Base-by-base conservation (phyloP, 208 protist species). In the Acanthamoeba triangularis region DNA sequence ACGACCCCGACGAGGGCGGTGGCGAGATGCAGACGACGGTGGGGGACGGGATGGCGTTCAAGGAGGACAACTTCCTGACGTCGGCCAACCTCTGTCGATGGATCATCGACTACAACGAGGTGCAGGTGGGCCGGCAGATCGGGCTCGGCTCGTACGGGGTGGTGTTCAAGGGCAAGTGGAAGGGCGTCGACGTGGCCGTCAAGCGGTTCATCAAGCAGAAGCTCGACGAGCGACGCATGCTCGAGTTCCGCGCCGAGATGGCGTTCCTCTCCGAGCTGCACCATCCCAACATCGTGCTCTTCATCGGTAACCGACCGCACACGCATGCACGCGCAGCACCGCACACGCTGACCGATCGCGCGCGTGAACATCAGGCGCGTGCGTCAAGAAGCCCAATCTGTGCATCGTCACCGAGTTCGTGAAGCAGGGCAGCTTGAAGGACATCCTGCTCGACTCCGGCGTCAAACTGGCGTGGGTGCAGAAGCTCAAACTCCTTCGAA, bases 241-340 rank as follows among this genome's bases (percentile, higher is more conserved):
- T 49, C 72, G 72, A 82, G 37, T 82, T 82, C 72, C 33, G 41
- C 25, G 41, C 33, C 33, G 72, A 82, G 72, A 30, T 82, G 72
- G 72, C 33, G 18, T n/a, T 82, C 8, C 33, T 82, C 37, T 25
- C 37, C 16, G 41, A 30, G 72, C 72, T 82, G 1, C 33, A 82
- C 72, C 72, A 82, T 33, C 72, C 72, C 72, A 82, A 82, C 72
- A 49, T 82, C 37, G 72, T 82, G 3, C 72, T 82, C 72, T 82
- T 82, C 41, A 82, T 82, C 37, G 72, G 63, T 72, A 33, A 25
- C n/a, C 5, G 28, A 11, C 63, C 63, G 3, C 63, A 25, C 63
- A 33, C 63, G 3, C 63, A n/a, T n/a, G 16, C 3, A 30, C 63
- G n/a, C n/a, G n/a, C n/a, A n/a, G n/a, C n/a, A n/a, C n/a, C n/a